A percentile compares a stretch with the other conserved stretches of the same genome.
Conservation (phyloP, 2,329 filamentous ascomycete genomes). For the Coniochaeta hoffmannii region DNA sequence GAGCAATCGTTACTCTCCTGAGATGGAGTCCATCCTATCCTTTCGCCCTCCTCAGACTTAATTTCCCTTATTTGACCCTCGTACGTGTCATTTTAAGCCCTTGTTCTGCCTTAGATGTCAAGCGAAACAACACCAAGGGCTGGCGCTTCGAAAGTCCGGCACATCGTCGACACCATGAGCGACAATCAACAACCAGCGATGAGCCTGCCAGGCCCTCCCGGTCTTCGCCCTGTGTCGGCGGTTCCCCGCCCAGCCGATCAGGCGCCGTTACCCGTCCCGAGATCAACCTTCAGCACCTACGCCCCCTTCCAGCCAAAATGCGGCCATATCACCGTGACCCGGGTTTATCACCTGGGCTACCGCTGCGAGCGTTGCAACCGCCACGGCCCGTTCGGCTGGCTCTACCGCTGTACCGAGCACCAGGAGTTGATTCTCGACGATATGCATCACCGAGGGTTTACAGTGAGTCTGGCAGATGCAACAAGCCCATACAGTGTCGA, state of each 20-base stretch:
- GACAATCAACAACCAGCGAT: neutral
- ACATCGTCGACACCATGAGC: slow-evolving; percentile 3
- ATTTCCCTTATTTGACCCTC: neutral
- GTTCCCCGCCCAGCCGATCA: neutral
- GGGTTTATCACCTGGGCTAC: slow-evolving; percentile 47
- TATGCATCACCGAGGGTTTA: slow-evolving; percentile 14
- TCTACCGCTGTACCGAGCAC: slow-evolving; percentile 68
- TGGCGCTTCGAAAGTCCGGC: neutral
- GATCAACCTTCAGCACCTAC: slow-evolving; percentile 6
- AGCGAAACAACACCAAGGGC: neutral
- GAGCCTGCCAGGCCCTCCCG: neutral
- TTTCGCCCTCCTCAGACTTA: neutral
- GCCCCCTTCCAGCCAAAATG: slow-evolving; percentile 30
- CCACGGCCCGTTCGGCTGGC: slow-evolving; percentile 55
- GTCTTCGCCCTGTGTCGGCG: neutral
- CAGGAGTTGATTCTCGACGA: slow-evolving; percentile 33
- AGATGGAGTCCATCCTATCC: neutral
- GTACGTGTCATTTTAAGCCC: neutral
- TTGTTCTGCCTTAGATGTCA: neutral
- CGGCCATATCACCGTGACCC: slow-evolving; percentile 62
- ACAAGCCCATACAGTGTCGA: slow-evolving; percentile 6
- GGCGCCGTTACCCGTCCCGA: neutral
- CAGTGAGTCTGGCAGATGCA: slow-evolving; percentile 6
- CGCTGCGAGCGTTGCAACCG: slow-evolving; percentile 52
- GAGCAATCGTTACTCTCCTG: too few relatives aligned